Percentiles rank a stretch among this genome's conserved stretches.
phyloP scores from a whole-genome alignment of 805 yeast genomes.

The Sungouiella thailandica region DNA sequence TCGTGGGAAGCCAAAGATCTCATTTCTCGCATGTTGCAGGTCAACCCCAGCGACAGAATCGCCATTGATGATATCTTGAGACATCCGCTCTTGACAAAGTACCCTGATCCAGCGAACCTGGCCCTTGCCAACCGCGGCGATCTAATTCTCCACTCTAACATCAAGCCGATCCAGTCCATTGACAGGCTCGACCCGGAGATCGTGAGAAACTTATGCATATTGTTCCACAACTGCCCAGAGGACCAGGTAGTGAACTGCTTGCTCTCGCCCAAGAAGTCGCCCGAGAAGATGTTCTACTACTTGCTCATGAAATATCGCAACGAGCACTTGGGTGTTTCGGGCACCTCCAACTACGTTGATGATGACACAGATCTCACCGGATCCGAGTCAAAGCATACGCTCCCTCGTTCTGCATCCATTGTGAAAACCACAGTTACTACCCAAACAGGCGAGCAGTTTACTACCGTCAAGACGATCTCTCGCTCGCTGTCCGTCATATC shows the following conservation, averaged over 20 bases:
- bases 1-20: constrained; percentile 85
- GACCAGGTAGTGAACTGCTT: constrained; percentile 49
- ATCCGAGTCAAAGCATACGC: constrained; percentile 21
- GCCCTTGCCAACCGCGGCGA: constrained; percentile 1
- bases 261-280: constrained; percentile 50
- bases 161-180: constrained; percentile 31
- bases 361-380: constrained; percentile 21
- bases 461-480: constrained; percentile 19
- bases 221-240: constrained; percentile 75
- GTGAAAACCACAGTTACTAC: constrained; percentile 37
- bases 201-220: constrained; percentile 65
- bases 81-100: constrained; percentile 80
- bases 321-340: constrained; percentile 43
- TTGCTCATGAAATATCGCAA: constrained; percentile 67
- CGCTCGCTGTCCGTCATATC: constrained; percentile 20
- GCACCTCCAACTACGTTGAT: constrained; percentile 19
- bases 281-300: constrained; percentile 80
- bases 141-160: constrained; percentile 15
- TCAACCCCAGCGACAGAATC: constrained; percentile 77
- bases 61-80: constrained; percentile 66
- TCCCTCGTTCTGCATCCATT: constrained; percentile 38
- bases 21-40: constrained; percentile 72
- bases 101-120: constrained; percentile 39
- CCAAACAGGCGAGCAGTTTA: constrained; percentile 21
- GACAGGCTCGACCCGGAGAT: constrained; percentile 69